Base-by-base conservation (phyloP, 345 rosid species). In the Syzygium grande region DNA sequence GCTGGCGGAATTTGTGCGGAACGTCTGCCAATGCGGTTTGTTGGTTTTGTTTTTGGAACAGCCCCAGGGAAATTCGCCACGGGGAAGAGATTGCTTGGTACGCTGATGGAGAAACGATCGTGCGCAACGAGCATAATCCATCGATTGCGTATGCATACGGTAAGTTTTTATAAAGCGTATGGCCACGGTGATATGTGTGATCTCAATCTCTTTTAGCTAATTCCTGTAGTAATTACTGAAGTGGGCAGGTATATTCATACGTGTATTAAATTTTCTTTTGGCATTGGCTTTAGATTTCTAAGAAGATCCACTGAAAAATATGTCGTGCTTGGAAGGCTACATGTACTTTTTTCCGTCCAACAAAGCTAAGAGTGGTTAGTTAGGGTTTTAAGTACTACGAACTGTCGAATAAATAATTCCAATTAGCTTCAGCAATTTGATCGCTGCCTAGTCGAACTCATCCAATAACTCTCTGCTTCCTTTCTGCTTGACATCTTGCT, bases 21-120 rank as follows among this genome's bases (percentile, higher is more conserved):
- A 51, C 80, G 43, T 86, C 87, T 86, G 85, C 85, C 85, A 49
- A 68, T 89, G 86, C 92, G 89, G 90, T 38, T 38, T 85, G 52
- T 49, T 56, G 23, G 86, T 90, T 22, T 90, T 85, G 51, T 61
- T 85, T 91, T 85, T 91, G 89, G 84, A 54, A 84, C 88, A 98
- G 99, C 92, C 99, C 98, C 38, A 93, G 98, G 91, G 99, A 98
- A 93, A 96, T 97, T 90, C 97, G 99, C 77, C 97, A 91, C 88
- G 98, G 99, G 11, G 99, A 98, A 92, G 99, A 97, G 95, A 95
- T 98, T 92, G 97, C 99, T n/a, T 98, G 99, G 99, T 97, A 98
- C 85, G 99, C 99, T 3, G 99, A 98, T 88, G 99, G 99, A 86
- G 99, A 98, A 93, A 98, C 99, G 56, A 92, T 97, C 54, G 93